These are phyloP conservation scores for Lactarius quietus DNA, from an alignment of 768 basidiomycete species.

Conservation along the genomic window DNA sequence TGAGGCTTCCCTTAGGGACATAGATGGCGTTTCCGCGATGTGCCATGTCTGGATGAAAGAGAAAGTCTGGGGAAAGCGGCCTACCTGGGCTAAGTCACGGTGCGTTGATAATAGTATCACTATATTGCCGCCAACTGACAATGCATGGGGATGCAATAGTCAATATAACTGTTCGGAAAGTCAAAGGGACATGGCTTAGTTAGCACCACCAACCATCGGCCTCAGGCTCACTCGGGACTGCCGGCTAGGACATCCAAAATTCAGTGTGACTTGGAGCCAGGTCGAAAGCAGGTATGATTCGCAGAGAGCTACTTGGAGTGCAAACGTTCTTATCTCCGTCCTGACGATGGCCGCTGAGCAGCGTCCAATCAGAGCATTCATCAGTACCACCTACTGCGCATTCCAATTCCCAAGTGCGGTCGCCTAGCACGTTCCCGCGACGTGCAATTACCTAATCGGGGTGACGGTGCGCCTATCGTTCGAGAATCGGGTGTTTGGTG, in stretches of 20 bases:
- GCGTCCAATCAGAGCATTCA: conserved; percentile 15
- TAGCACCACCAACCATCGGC: background rate
- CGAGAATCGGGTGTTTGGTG: background rate
- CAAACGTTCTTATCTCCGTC: no score
- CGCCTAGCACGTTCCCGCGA: background rate
- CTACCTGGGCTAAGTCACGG: background rate
- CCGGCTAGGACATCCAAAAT: no score
- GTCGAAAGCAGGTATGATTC: no score
- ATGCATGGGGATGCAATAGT: background rate
- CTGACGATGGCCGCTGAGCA: conserved; percentile 1
- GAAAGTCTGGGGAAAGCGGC: background rate
- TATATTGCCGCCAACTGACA: background rate
- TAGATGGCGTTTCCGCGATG: no score
- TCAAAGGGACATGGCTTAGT: background rate
- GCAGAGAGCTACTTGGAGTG: background rate
- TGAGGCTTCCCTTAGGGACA: no score
- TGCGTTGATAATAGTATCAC: background rate
- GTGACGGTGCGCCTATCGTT: background rate
- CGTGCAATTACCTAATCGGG: background rate
- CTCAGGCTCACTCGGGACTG: background rate
- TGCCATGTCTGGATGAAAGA: background rate
- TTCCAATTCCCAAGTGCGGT: conserved; percentile 2
- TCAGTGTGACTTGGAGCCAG: no score
- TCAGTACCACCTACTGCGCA: background rate
- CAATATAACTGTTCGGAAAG: background rate